Evolutionary conservation across 2,329 filamentous ascomycete genomes (phyloP).

Genomic region (Parastagonospora avenae): DNA sequence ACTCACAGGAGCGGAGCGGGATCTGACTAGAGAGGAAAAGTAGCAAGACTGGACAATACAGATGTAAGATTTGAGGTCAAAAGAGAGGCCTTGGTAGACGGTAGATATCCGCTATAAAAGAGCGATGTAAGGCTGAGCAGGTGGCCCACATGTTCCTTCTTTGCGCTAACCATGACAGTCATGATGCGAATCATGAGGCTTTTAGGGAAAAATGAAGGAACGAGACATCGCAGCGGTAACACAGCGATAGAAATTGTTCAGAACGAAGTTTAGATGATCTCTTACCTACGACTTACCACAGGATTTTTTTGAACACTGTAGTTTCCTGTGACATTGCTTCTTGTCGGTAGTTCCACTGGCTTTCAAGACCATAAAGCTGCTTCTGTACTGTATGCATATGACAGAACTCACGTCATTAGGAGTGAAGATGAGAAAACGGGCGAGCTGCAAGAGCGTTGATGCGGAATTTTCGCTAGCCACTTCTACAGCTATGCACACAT

Average conservation of each 20-base stretch:
- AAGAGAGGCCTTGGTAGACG: not conserved
- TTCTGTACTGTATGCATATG: too few relatives aligned
- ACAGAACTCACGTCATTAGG: too few relatives aligned
- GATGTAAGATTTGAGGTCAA: not conserved
- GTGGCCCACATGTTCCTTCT: constrained; percentile 29
- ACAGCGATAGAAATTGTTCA: not conserved
- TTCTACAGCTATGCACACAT: not conserved
- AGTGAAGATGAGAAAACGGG: too few relatives aligned
- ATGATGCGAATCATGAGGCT: not conserved
- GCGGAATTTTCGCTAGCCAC: not conserved
- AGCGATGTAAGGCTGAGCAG: constrained; percentile 11
- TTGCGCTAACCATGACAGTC: constrained; percentile 15
- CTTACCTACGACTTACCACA: too few relatives aligned
- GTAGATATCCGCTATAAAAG: not conserved
- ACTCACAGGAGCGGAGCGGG: constrained; percentile 23
- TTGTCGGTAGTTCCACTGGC: too few relatives aligned
- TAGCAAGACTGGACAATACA: constrained; percentile 15
- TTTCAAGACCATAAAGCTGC: too few relatives aligned
- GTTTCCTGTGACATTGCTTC: too few relatives aligned
- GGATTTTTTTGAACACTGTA: too few relatives aligned
- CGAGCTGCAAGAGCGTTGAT: not conserved
- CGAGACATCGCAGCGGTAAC: constrained; percentile 7
- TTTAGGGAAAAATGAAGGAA: not conserved
- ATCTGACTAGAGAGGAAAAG: constrained; percentile 13
- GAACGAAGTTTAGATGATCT: too few relatives aligned